Evolutionary conservation across 1,284 basidiomycete species (phyloP).

Genomic region (Sporisorium scitamineum): DNA sequence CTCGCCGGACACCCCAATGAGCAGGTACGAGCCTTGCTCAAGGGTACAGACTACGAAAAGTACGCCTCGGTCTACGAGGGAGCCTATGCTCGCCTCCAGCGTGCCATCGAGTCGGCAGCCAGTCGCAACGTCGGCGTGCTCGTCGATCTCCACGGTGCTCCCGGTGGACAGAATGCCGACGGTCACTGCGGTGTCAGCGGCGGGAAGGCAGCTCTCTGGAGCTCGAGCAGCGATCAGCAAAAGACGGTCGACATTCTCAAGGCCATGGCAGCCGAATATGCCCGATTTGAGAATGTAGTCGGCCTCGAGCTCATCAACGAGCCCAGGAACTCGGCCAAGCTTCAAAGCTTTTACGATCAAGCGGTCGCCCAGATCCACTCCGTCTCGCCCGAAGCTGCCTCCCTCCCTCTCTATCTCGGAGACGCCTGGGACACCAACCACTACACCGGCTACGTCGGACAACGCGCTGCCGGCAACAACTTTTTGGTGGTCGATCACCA

Average conservation of each 20-base stretch:
- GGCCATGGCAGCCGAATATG: constrained; percentile 69
- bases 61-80: constrained; percentile 76
- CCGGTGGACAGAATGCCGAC: constrained; percentile 74
- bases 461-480: constrained; percentile 48
- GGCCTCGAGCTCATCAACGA: constrained; percentile 88
- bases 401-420: constrained; percentile 74
- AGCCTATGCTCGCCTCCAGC: constrained; percentile 80
- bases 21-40: constrained; percentile 72
- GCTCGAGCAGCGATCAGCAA: constrained; percentile 67
- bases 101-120: constrained; percentile 77
- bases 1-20: constrained; percentile 81
- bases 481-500: constrained; percentile 84
- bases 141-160: constrained; percentile 76
- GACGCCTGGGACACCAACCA: constrained; percentile 82
- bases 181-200: constrained; percentile 65
- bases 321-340: constrained; percentile 73
- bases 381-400: constrained; percentile 27
- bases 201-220: constrained; percentile 63
- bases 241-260: constrained; percentile 75
- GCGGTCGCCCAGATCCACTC: constrained; percentile 75
- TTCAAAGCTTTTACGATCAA: constrained; percentile 67
- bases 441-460: constrained; percentile 75
- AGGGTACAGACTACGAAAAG: constrained; percentile 79
- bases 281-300: constrained; percentile 76
- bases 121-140: constrained; percentile 81